Base-by-base conservation (phyloP, 1,139 yeast species). In the Komagataea norvegica region DNA sequence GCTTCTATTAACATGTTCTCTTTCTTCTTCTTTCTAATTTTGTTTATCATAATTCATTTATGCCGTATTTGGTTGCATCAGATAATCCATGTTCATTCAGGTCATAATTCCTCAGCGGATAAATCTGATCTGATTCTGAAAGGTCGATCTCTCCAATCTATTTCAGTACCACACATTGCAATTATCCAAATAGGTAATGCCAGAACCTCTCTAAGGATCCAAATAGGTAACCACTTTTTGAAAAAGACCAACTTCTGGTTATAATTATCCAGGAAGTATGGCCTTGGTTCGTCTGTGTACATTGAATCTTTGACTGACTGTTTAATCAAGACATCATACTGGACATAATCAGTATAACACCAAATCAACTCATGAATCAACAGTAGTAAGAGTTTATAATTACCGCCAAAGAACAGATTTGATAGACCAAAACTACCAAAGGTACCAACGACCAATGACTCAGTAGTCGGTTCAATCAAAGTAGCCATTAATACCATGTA, bases 401-500 rank as follows among this genome's bases (percentile, higher is more conserved):
- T 35, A 3, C 56, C 50, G 23, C 56, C 46, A 42, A 65, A 61
- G 30, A 74, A 60, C n/a, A 80, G 45, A 4, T 68, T 65, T 15
- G 79, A 67, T 2, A 79, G 47, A 1, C 81, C 81, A 52, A 68
- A 74, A 1, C 82, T 66, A 7, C 95, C 95, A 58, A 71, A 74
- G 0, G 74, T 29, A 0, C 93, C 93, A 50, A 80, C 72, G 2
- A 86, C 60, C 3, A 87, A 49, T 34, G 83, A 73, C 57, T 87
- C 96, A 0, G 96, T 87, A 6, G 91, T 74, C 7, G 96, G 96
- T 54, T 87, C 96, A 20, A 85, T 65, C 37, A 87, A 59, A 0
- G 96, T 87, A 1, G 96, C 96, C 25, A 78, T 78, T 23, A 80
- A 62, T 3, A 87, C 96, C 95, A 87, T 86, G 57, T 84, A 86